phyloP scores from a whole-genome alignment of 1,284 basidiomycete species.

The Filobasidium uniguttulatum region DNA sequence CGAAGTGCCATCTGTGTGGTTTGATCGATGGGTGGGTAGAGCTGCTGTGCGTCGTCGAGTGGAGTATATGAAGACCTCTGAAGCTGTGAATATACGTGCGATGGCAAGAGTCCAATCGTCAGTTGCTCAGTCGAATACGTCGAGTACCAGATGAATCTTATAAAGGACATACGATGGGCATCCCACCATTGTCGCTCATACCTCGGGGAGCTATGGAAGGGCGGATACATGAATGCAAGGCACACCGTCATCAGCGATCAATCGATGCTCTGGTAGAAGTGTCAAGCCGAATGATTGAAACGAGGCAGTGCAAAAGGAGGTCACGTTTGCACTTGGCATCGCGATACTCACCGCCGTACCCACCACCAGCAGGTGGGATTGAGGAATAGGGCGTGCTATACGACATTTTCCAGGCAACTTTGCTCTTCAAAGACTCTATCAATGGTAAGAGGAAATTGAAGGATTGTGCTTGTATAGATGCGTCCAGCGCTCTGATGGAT shows the following conservation, averaged over 20 bases:
- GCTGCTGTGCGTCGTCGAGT: constrained; percentile 2
- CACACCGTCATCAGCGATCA: background rate
- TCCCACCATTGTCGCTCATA: constrained; percentile 1
- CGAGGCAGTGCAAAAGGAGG: too few species aligned
- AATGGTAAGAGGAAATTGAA: too few species aligned
- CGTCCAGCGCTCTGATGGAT: too few species aligned
- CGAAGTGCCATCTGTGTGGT: too few species aligned
- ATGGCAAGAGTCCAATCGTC: constrained; percentile 16
- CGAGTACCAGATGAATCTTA: too few species aligned
- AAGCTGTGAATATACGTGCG: constrained; percentile 6
- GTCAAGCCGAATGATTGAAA: too few species aligned
- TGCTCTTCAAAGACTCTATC: too few species aligned
- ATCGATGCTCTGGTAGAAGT: too few species aligned
- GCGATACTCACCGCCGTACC: background rate
- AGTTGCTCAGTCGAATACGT: too few species aligned
- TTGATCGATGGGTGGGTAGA: background rate
- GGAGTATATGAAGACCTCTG: constrained; percentile 10
- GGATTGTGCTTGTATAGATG: too few species aligned
- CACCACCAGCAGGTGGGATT: background rate
- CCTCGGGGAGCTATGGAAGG: background rate
- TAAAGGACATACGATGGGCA: constrained; percentile 2
- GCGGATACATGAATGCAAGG: background rate
- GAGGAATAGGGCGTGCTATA: background rate
- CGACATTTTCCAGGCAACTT: too few species aligned
- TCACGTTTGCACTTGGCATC: background rate